Percentiles rank a stretch among this genome's conserved stretches.
Conservation (phyloP, 495 filamentous ascomycete species). For the Aspergillus conjunctus region DNA sequence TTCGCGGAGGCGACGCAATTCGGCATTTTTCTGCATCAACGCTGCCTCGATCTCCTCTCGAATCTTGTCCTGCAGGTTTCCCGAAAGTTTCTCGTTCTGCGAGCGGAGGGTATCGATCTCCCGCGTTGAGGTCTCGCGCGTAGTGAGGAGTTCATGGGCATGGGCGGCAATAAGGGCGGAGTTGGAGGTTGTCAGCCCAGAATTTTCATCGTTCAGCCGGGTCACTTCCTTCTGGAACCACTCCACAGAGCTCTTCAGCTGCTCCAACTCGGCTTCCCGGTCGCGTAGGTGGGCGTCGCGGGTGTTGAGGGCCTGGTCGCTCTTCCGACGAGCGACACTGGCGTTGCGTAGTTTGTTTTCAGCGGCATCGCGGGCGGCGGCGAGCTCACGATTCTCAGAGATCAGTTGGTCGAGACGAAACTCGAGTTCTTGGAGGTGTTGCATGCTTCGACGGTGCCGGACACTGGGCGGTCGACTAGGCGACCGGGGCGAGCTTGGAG, state of each 20-base stretch:
- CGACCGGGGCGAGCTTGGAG: slow-evolving; percentile 85
- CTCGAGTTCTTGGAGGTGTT: slow-evolving; percentile 81
- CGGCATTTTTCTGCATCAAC: slow-evolving; percentile 71
- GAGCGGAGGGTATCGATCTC: slow-evolving; percentile 66
- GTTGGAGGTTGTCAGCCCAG: slow-evolving; percentile 71
- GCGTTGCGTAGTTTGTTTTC: slow-evolving; percentile 65
- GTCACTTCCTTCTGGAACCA: slow-evolving; percentile 77
- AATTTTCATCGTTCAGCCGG: slow-evolving; percentile 73
- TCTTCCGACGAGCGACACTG: slow-evolving; percentile 52
- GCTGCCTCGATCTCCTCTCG: slow-evolving; percentile 60
- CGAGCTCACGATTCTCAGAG: slow-evolving; percentile 76
- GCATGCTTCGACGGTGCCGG: slow-evolving; percentile 94
- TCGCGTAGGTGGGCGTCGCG: slow-evolving; percentile 58
- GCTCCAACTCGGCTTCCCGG: slow-evolving; percentile 76
- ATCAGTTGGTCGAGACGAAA: slow-evolving; percentile 73
- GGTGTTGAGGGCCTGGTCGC: slow-evolving; percentile 57
- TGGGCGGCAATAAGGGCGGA: slow-evolving; percentile 64
- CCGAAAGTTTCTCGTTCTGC: slow-evolving; percentile 59
- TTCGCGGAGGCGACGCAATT: slow-evolving; percentile 72
- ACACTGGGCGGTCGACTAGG: slow-evolving; percentile 95
- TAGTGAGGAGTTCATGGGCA: slow-evolving; percentile 61
- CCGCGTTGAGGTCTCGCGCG: slow-evolving; percentile 52
- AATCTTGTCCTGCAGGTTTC: slow-evolving; percentile 65
- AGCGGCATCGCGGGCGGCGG: slow-evolving; percentile 68
- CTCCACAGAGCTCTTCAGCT: slow-evolving; percentile 72